These are phyloP conservation scores for Bacidia rubella DNA, from an alignment of 495 filamentous ascomycete genomes.

Conservation along the genomic window DNA sequence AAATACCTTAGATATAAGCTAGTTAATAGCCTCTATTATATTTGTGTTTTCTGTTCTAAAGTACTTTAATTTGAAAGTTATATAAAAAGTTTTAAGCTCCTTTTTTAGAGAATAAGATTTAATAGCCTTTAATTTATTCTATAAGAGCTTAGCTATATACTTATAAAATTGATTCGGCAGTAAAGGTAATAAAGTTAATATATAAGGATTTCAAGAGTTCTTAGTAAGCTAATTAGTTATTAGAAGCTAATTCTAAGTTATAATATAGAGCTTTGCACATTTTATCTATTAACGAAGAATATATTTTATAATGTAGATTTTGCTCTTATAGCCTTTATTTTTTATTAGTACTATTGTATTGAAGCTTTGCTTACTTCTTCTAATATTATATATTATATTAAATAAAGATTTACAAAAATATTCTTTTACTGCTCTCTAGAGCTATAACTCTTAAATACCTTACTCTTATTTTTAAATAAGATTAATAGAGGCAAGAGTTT, in stretches of 20 bases:
- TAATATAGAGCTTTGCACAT: background rate
- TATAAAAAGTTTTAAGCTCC: constrained; percentile 23
- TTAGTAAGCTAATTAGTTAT: background rate
- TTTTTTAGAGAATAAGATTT: constrained; percentile 24
- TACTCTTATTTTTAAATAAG: no score
- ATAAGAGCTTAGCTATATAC: constrained; percentile 6
- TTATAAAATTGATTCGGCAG: background rate
- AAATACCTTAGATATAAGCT: constrained; percentile 20
- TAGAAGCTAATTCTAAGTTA: background rate
- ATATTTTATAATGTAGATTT: no score
- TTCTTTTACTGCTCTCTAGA: no score
- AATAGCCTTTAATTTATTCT: constrained; percentile 14
- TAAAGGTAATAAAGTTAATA: constrained; percentile 1
- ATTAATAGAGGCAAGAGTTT: no score
- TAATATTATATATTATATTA: no score
- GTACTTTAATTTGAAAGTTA: constrained; percentile 21
- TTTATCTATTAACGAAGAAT: background rate
- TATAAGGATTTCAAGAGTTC: background rate
- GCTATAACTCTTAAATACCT: no score
- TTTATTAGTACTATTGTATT: no score
- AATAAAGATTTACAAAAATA: no score
- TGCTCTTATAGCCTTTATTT: no score
- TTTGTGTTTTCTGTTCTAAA: constrained; percentile 13
- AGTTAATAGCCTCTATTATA: constrained; percentile 19
- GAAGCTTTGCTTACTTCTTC: no score